Base-by-base conservation (phyloP, 495 filamentous ascomycete genomes). In the Trichoderma virens region DNA sequence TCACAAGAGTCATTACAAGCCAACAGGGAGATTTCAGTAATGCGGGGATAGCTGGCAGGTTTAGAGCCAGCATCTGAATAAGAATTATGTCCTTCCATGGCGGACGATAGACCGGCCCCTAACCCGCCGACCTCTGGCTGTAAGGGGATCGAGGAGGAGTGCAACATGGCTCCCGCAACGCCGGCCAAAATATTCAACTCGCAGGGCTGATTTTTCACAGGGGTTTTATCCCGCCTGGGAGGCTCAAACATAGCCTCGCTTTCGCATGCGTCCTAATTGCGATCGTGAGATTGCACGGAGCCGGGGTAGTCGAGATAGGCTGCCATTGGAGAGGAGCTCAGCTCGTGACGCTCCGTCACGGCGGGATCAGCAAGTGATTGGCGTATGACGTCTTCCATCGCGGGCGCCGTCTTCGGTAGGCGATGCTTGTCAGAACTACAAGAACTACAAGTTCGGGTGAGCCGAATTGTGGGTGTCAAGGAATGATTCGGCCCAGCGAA, bases 381-480 rank as follows among this genome's bases (percentile, higher is more conserved):
- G 51, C 51, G 51, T 25, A 56, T 56, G 51, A 56, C 51, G 51
- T 56, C 51, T 56, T 56, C 51, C 51, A 56, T 56, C 51, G 51
- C 51, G 51, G 51, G 3, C 51, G 51, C 51, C 51, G 14, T 56
- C 8, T 56, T 30, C 16, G 27, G 2, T 56, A 56, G 51, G 51
- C 11, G 25, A 56, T 16, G 23, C 9, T 27, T 16, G 27, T 30
- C 16, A 28, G 23, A 30, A 13, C 8, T 5, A 56, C 25, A 6
- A 30, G 34, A 7, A 6, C 34, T 35, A 13, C 6, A 13, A 13
- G 34, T 35, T 14, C 13, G 23, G 25, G 13, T 9, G 25, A 56
- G 13, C 51, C 51, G 25, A 16, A 1, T 4, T 28, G 27, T 56
- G 23, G 51, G 51, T 27, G 51, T 56, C 43, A 20, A 18, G 9